These are phyloP conservation scores for Hyphodiscus hymeniophilus DNA, from an alignment of 495 filamentous ascomycete species.

Conservation along the genomic window DNA sequence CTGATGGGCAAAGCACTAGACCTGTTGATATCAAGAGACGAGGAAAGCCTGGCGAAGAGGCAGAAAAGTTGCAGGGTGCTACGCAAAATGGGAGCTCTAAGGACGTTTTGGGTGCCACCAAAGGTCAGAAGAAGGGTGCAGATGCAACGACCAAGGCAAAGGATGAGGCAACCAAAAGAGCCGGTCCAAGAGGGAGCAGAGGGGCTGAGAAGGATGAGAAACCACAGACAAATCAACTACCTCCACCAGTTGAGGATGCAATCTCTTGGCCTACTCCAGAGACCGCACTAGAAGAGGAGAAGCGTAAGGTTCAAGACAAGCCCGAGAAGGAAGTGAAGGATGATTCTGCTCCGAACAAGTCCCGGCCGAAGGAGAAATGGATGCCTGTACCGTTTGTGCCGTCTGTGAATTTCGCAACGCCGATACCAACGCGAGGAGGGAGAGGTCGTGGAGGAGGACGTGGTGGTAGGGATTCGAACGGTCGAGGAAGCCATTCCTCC, in stretches of 20 bases:
- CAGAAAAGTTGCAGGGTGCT: slow-evolving; percentile 18
- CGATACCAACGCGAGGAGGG: slow-evolving; percentile 53
- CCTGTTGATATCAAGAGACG: slow-evolving; percentile 24
- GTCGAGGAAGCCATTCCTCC: slow-evolving; percentile 43
- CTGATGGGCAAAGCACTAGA: not conserved
- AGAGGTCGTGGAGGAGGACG: slow-evolving; percentile 46
- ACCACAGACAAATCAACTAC: slow-evolving; percentile 25
- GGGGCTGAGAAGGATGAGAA: slow-evolving; percentile 42
- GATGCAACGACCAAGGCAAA: slow-evolving; percentile 40
- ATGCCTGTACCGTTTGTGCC: slow-evolving; percentile 64
- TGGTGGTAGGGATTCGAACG: slow-evolving; percentile 46
- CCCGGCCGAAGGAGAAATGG: slow-evolving; percentile 67
- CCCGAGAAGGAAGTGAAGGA: slow-evolving; percentile 60
- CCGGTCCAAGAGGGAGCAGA: slow-evolving; percentile 38
- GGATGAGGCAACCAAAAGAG: slow-evolving; percentile 31
- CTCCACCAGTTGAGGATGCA: slow-evolving; percentile 63
- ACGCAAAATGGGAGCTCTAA: slow-evolving; percentile 10
- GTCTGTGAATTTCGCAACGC: slow-evolving; percentile 74
- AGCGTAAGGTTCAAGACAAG: slow-evolving; percentile 57
- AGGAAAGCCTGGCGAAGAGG: slow-evolving; percentile 21
- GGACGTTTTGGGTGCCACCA: slow-evolving; percentile 22
- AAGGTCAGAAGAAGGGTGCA: slow-evolving; percentile 40
- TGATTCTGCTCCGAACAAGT: slow-evolving; percentile 37
- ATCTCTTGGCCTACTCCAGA: slow-evolving; percentile 87
- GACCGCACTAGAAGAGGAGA: slow-evolving; percentile 62